Conservation (phyloP, 2,329 filamentous ascomycete species). For the Colletotrichum liriopes region DNA sequence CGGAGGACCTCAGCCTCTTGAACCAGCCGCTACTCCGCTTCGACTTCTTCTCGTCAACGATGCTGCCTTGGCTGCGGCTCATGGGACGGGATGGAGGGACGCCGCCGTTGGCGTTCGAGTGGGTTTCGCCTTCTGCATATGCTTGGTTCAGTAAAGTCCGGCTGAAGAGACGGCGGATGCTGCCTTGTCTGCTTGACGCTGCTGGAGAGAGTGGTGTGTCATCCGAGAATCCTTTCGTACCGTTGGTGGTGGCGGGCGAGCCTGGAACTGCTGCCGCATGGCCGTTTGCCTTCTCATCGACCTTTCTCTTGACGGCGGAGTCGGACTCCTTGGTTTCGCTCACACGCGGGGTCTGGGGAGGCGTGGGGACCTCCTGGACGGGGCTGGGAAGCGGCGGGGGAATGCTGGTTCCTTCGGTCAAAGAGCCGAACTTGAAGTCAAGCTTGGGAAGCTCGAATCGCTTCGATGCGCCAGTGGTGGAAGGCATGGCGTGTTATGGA, state of each 20-base stretch:
- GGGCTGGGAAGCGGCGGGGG: constrained; percentile 72
- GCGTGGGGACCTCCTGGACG: constrained; percentile 63
- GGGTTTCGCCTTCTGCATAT: constrained; percentile 65
- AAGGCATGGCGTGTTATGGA: constrained; percentile 27
- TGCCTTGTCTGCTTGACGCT: constrained; percentile 67
- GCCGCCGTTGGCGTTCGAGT: constrained; percentile 56
- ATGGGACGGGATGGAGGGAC: constrained; percentile 58
- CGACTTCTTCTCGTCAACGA: constrained; percentile 67
- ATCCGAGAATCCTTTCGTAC: constrained; percentile 66
- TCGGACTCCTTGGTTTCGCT: constrained; percentile 48
- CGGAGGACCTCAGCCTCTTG: constrained; percentile 64
- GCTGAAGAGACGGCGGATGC: constrained; percentile 72
- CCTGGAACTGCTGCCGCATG: constrained; percentile 43
- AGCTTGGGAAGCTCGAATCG: constrained; percentile 73
- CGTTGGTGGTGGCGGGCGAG: constrained; percentile 49
- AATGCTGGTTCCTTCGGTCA: constrained; percentile 75
- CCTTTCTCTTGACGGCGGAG: constrained; percentile 42
- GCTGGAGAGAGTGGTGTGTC: constrained; percentile 68
- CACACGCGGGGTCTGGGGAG: constrained; percentile 54
- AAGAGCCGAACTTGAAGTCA: constrained; percentile 71
- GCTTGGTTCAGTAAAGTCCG: constrained; percentile 69
- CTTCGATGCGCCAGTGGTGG: constrained; percentile 42
- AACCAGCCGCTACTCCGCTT: constrained; percentile 74
- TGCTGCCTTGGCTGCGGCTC: constrained; percentile 66
- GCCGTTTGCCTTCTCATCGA: constrained; percentile 44